phyloP scores from a whole-genome alignment of 495 filamentous ascomycete species.

The Penicillium goetzii region DNA sequence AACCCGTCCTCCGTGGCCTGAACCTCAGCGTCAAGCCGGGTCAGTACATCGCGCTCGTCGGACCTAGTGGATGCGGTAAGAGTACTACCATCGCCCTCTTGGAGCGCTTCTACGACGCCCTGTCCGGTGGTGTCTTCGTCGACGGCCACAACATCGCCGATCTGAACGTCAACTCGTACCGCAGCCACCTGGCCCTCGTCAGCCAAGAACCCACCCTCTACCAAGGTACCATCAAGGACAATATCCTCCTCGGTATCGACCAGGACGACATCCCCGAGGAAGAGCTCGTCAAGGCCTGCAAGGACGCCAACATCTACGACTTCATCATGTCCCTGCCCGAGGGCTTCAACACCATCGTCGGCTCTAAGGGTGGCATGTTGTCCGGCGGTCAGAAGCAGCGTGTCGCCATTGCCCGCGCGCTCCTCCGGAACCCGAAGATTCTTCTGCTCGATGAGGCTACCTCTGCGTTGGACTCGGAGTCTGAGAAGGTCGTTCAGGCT shows the following conservation, averaged over 20 bases:
- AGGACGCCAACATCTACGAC: conserved; percentile 89
- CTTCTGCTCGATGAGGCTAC: conserved; percentile 84
- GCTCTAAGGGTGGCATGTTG: conserved; percentile 75
- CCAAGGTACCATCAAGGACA: conserved; percentile 82
- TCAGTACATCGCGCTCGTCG: conserved; percentile 80
- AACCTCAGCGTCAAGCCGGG: conserved; percentile 74
- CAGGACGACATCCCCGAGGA: conserved; percentile 68
- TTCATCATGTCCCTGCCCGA: conserved; percentile 80
- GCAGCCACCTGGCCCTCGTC: conserved; percentile 75
- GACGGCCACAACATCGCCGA: conserved; percentile 75
- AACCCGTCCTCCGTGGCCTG: conserved; percentile 75
- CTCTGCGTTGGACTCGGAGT: conserved; percentile 78
- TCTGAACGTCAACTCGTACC: conserved; percentile 79
- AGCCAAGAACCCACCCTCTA: conserved; percentile 87
- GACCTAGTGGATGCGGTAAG: conserved; percentile 83
- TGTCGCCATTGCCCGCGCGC: conserved; percentile 74
- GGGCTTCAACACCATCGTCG: conserved; percentile 75
- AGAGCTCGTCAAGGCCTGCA: conserved; percentile 73
- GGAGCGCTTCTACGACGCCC: conserved; percentile 84
- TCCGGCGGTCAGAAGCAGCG: conserved; percentile 87
- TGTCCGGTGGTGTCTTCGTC: conserved; percentile 70
- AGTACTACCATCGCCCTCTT: conserved; percentile 78
- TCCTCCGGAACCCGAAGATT: conserved; percentile 71
- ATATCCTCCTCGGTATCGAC: conserved; percentile 72
- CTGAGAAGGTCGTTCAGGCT: conserved; percentile 80